Evolutionary conservation across 345 rosid species (phyloP).

Genomic region (Hibiscus tridactylites): DNA sequence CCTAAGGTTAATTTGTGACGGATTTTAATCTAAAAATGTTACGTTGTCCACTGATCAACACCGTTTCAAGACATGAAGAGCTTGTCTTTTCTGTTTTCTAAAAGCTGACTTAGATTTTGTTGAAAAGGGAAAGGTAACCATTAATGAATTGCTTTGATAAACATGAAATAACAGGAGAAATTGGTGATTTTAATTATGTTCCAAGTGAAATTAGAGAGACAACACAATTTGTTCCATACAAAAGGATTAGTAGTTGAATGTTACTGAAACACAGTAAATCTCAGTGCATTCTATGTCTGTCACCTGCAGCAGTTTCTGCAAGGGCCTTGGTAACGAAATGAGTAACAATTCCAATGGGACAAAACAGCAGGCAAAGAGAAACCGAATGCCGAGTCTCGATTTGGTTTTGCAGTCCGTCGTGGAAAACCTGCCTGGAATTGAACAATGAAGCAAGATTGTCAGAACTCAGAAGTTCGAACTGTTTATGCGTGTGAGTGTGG

Average conservation of each 20-base stretch:
- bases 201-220: not conserved
- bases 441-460: constrained; percentile 2
- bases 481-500: not conserved
- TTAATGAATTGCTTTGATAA: constrained; percentile 3
- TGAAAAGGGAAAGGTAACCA: not conserved
- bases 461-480: not conserved
- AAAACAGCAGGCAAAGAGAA: constrained; percentile 77
- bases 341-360: constrained; percentile 67
- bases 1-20: too few species aligned
- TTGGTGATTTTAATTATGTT: constrained; percentile 1
- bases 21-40: too few species aligned
- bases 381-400: constrained; percentile 88
- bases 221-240: not conserved
- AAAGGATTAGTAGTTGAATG: not conserved
- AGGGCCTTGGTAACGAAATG: constrained; percentile 71
- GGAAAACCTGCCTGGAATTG: constrained; percentile 69
- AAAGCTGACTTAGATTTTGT: too few species aligned
- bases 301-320: constrained; percentile 23
- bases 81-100: too few species aligned
- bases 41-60: too few species aligned
- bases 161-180: not conserved
- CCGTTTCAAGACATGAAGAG: too few species aligned
- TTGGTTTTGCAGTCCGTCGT: constrained; percentile 63
- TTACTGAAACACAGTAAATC: not conserved
- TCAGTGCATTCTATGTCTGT: constrained; percentile 5